Evolutionary conservation across 495 filamentous ascomycete species (phyloP), one percentile per base, ranked within the genome.

Genomic region (Tuber microsphaerosporum): DNA sequence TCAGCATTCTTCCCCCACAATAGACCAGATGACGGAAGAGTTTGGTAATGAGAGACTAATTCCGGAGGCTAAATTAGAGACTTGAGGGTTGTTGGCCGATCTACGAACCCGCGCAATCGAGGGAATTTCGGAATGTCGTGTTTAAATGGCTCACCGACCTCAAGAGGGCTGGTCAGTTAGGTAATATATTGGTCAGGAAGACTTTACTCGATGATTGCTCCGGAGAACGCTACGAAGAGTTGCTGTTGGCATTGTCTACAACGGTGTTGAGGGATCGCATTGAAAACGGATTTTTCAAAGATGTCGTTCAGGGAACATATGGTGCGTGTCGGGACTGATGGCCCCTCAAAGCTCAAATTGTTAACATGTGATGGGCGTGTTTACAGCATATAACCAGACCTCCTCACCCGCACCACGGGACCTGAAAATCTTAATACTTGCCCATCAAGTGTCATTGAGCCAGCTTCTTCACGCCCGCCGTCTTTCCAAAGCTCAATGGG

Each of bases 61-160:
- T 45, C 69, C 37, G 37, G 22, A 51, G 72, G 71, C 22, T 43
- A 71, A 51, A 71, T 37, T 65, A 83, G 81, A 83, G 75, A 71
- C 73, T 83, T 45, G 75, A 79, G 14, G 42, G 43, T 31, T 81
- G 75, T 31, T 83, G 81, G 81, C 81, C 81, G 61, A 71, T 79
- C 46, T 83, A 83, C 73, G 81, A 83, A 69, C 81, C 81, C 12
- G 61, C 76, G 4, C 81, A 83, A 74, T 81, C 81, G 31, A 75
- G 76, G 42, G 81, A 83, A 70, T 56, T 83, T 12, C 81, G 81
- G 39, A 83, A 82, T 72, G 69, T 74, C 20, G 75, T 79, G 34
- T 83, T 82, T 61, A 83, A 81, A 82, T 83, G 81, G 81, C 81
- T 83, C 69, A 65, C 82, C 12, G 81, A 83, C 68, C 75, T 83